Conservation (phyloP, 495 filamentous ascomycete species). For the Xylaria scruposa region DNA sequence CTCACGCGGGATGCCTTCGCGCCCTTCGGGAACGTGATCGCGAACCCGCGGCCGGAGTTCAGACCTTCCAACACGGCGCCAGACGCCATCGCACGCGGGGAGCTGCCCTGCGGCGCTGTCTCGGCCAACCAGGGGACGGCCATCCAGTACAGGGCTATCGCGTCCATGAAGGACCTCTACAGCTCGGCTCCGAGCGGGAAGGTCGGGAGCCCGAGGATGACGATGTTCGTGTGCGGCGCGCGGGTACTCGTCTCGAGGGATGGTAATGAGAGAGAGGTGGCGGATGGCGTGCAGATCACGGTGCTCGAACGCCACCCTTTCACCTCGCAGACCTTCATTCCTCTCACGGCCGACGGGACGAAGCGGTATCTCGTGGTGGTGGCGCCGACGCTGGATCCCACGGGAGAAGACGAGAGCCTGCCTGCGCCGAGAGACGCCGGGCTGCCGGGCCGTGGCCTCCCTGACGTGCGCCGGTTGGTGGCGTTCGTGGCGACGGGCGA, state of each 20-base stretch:
- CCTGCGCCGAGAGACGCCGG: slow-evolving; percentile 38
- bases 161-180: slow-evolving; percentile 73
- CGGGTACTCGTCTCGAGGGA: slow-evolving; percentile 45
- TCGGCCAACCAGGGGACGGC: slow-evolving; percentile 85
- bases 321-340: slow-evolving; percentile 92
- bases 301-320: slow-evolving; percentile 94
- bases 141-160: slow-evolving; percentile 82
- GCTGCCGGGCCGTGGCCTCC: slow-evolving; percentile 66
- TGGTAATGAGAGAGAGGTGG: neutral
- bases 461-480: slow-evolving; percentile 71
- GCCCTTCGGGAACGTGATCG: slow-evolving; percentile 82
- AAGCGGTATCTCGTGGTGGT: slow-evolving; percentile 85
- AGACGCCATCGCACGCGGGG: slow-evolving; percentile 34
- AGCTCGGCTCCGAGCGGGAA: slow-evolving; percentile 65
- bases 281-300: slow-evolving; percentile 62
- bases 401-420: slow-evolving; percentile 42
- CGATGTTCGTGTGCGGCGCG: slow-evolving; percentile 88
- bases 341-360: slow-evolving; percentile 63
- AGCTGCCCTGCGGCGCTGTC: slow-evolving; percentile 50
- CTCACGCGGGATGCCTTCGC: slow-evolving; percentile 73
- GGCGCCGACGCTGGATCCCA: slow-evolving; percentile 68
- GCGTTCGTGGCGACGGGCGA: slow-evolving; percentile 82
- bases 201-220: slow-evolving; percentile 70
- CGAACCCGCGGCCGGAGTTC: slow-evolving; percentile 66
- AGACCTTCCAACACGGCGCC: slow-evolving; percentile 41